These are phyloP conservation scores for Tetraselmis chui DNA, from an alignment of 139 green algal genomes.

Conservation along the genomic window DNA sequence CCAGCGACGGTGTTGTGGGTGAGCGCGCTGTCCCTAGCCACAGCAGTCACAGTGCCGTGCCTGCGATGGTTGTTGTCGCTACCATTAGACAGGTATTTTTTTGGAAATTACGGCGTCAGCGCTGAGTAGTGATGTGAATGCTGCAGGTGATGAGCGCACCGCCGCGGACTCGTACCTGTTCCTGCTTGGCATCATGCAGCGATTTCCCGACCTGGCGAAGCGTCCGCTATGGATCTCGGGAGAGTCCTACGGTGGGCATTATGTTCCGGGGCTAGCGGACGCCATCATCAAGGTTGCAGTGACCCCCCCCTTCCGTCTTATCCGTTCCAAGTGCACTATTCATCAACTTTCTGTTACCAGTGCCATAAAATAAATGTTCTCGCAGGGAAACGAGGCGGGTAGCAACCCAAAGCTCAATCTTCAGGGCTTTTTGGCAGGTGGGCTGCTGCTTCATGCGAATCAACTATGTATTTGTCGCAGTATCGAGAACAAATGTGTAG, in stretches of 20 bases:
- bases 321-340: too few relatives aligned
- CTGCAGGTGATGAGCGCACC: slow-evolving; percentile 55
- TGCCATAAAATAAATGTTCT: too few relatives aligned
- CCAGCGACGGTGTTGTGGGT: slow-evolving; percentile 53
- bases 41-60: too few relatives aligned
- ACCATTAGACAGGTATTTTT: too few relatives aligned
- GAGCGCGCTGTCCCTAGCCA: slow-evolving; percentile 9
- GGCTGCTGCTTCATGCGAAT: too few relatives aligned
- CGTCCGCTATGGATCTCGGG: slow-evolving; percentile 51
- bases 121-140: too few relatives aligned
- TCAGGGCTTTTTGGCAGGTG: slow-evolving; percentile 66
- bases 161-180: slow-evolving; percentile 55
- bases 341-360: too few relatives aligned
- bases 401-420: slow-evolving; percentile 42
- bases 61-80: too few relatives aligned
- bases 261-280: slow-evolving; percentile 55
- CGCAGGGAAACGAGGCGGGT: slow-evolving; percentile 24
- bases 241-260: slow-evolving; percentile 58
- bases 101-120: too few relatives aligned
- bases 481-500: too few relatives aligned
- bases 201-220: slow-evolving; percentile 50
- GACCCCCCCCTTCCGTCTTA: too few relatives aligned
- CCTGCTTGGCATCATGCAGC: slow-evolving; percentile 53
- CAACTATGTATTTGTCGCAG: too few relatives aligned
- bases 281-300: slow-evolving; percentile 46